Evolutionary conservation across 495 filamentous ascomycete species (phyloP).

Genomic region (Penicillium canariense): DNA sequence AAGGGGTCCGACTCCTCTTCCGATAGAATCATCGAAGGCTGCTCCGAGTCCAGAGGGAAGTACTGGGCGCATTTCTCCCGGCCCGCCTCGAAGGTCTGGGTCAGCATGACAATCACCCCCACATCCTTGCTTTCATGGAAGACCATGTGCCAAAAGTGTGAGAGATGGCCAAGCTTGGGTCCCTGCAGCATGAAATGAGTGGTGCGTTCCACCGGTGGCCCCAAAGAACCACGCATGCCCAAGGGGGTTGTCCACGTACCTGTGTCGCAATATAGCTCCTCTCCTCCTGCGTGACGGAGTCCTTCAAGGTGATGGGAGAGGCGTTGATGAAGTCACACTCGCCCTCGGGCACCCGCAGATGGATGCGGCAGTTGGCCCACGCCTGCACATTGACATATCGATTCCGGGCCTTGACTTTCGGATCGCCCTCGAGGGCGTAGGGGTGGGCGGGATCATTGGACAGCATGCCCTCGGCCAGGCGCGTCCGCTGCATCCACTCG

Average conservation of each 20-base stretch:
- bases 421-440: conserved; percentile 51
- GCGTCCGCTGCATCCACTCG: conserved; percentile 45
- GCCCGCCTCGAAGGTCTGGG: conserved; percentile 78
- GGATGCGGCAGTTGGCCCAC: conserved; percentile 81
- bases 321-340: conserved; percentile 94
- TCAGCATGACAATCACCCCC: conserved; percentile 93
- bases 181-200: conserved; percentile 52
- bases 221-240: not conserved
- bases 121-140: conserved; percentile 77
- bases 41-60: conserved; percentile 63
- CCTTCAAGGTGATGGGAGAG: conserved; percentile 72
- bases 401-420: conserved; percentile 59
- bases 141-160: conserved; percentile 95
- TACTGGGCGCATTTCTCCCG: conserved; percentile 91
- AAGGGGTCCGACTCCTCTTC: conserved; percentile 44
- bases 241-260: conserved; percentile 44
- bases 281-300: conserved; percentile 49
- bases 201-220: not conserved
- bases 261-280: conserved; percentile 67
- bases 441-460: conserved; percentile 42
- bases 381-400: conserved; percentile 85
- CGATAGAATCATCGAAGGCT: conserved; percentile 60
- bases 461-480: conserved; percentile 34
- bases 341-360: conserved; percentile 75
- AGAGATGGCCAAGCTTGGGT: conserved; percentile 65